Evolutionary conservation across 2,329 filamentous ascomycete genomes (phyloP), one percentile per base, ranked within the genome.

Genomic region (Sclerotinia sclerotiorum): DNA sequence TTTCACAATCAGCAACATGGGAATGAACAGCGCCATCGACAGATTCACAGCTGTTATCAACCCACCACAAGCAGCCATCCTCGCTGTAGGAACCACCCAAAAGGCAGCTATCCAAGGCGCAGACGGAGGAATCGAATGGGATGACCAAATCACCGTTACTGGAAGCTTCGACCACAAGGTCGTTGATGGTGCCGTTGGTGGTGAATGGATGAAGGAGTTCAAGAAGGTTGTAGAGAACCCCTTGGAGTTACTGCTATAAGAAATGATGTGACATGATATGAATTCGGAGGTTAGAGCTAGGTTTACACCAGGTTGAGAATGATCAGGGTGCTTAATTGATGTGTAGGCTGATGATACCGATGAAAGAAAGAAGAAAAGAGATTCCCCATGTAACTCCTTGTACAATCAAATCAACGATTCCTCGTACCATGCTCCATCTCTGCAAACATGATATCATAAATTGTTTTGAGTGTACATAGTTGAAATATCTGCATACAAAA

Each of bases 1-100:
- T 80, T 97, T 99, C 83, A 97, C 94, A 81, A 98, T 99, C 83
- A 97, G 92, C 84, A 99, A 99, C 88, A 97, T 99, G 95, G 95
- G 95, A 82, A 99, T 99, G 95, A 99, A 99, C 87, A 79, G 89
- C 60, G 94, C 95, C 63, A 90, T 99, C 72, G 94, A 98, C 83
- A 88, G 94, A 80, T 99, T 99, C 84, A 98, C 95, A 65, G 95
- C 95, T 74, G 91, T 99, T 78, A 97, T 99, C 87, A 99, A 99
- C 88, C 95, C 96, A 74, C 95, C 95, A 66, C 96, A 99, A 84
- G 92, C 95, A 67, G 91, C 89, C 78, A 99, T 99, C 80, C 86
- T 99, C 72, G 94, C 95, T 67, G 92, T 99, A 69, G 95, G 96
- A 77, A 96, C 93, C 74, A 93, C 92, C 76, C 91, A 92, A 83